Evolutionary conservation across 257 asterid species (phyloP), one percentile per base, ranked within the genome.

Genomic region (Galeopsis tetrahit): DNA sequence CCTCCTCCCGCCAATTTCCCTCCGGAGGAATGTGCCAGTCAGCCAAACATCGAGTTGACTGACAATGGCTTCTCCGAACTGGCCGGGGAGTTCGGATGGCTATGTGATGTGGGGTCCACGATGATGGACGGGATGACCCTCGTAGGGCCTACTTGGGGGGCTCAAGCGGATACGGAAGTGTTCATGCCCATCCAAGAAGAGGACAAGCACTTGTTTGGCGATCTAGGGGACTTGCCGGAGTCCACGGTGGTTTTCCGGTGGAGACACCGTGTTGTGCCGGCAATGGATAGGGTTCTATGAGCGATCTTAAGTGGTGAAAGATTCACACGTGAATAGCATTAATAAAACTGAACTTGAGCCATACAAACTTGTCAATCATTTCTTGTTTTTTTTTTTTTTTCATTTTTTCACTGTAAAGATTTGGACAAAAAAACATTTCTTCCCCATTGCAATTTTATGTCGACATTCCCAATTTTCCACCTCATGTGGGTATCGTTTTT

Each of bases 201-300:
- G 85, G 96, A 91, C 28, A 81, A 91, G 77, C 77, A 83, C 10
- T 55, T 91, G 68, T 91, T 81, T 7, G 96, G 97, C 7, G 97
- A 91, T 56, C 90, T 91, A 0, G 96, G 94, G 1, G 97, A 91
- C 80, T 65, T 91, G 79, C 96, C 97, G 55, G 97, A 91, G 53
- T 91, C 75, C 8, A 77, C 90, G 2, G 72, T 83, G 81, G 96
- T 89, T 62, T 87, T 89, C 86, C 86, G 88, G 71, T 80, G 82
- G 64, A 78, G 70, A 73, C 87, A 6, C 73, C 90, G 28, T 84
- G 89, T 32, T 81, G 74, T 7, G 85, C 78, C 4, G 77, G 88
- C 53, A 69, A 82, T 39, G 84, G 84, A 72, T 84, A 61, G 78
- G 76, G 62, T 42, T 1, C 35, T 51, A 32, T 53, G 2, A 64